phyloP scores from a whole-genome alignment of 2,329 filamentous ascomycete species.

The Trichoderma asperellum region DNA sequence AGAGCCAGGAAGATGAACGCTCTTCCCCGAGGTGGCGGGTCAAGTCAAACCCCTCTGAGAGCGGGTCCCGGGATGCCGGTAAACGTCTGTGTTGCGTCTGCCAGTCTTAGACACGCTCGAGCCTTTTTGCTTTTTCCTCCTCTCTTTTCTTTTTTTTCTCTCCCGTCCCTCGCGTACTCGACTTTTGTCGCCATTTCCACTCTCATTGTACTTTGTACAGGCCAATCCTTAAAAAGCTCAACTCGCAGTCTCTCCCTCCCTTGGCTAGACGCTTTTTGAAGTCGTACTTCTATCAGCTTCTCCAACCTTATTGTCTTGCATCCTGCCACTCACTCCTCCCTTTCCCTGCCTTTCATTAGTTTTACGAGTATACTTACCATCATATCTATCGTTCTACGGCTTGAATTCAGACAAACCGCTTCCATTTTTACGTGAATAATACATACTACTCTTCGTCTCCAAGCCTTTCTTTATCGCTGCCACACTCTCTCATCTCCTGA shows the following conservation, averaged over 20 bases:
- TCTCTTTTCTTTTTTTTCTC: background rate
- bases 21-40: constrained; percentile 18
- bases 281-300: constrained; percentile 14
- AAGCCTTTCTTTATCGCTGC: background rate
- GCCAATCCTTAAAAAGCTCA: constrained; percentile 11
- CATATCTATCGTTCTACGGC: background rate
- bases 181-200: constrained; percentile 19
- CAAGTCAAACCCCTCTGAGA: background rate
- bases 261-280: constrained; percentile 8
- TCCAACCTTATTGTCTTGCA: constrained; percentile 21
- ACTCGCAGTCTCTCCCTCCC: constrained; percentile 20
- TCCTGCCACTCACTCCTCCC: constrained; percentile 15
- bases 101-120: constrained; percentile 23
- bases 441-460: constrained; percentile 1
- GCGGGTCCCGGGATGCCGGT: constrained; percentile 12
- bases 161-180: constrained; percentile 10
- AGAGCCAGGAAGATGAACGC: background rate
- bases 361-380: constrained; percentile 4
- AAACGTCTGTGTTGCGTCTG: constrained; percentile 22
- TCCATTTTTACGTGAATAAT: constrained; percentile 9
- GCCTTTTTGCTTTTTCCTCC: background rate
- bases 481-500: background rate
- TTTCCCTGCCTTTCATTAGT: constrained; percentile 18
- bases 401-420: background rate
- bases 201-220: constrained; percentile 14